Percentiles rank a stretch among this genome's conserved stretches.
Evolutionary conservation across 2,329 filamentous ascomycete species (phyloP).

Genomic region (Penicillium paneum): DNA sequence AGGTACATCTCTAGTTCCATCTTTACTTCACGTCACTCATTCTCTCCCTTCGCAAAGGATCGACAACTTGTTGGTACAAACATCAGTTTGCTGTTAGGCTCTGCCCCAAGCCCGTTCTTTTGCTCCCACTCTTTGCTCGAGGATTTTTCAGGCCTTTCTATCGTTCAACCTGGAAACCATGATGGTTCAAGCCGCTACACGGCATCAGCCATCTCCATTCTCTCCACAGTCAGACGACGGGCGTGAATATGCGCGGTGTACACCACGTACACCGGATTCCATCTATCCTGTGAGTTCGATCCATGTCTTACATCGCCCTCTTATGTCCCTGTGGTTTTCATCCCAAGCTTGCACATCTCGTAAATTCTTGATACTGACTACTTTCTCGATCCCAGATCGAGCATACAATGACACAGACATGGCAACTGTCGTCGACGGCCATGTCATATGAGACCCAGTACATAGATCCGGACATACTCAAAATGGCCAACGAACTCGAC

Average conservation of each 20-base stretch:
- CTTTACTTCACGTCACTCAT: neutral
- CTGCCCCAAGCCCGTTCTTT: neutral
- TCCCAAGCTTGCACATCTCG: neutral
- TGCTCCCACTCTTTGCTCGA: neutral
- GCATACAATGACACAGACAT: neutral
- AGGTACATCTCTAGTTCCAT: neutral
- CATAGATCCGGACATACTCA: neutral
- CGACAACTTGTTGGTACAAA: neutral
- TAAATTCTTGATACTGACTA: neutral
- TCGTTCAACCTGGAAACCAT: neutral
- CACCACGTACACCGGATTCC: neutral
- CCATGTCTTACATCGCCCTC: neutral
- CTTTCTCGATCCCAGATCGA: neutral
- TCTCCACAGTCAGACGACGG: neutral
- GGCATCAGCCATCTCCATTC: neutral
- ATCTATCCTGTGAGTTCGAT: neutral
- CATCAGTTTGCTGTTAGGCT: neutral
- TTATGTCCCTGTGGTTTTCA: neutral
- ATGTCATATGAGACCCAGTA: neutral
- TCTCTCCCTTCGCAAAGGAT: neutral
- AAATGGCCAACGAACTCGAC: neutral
- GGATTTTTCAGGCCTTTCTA: neutral
- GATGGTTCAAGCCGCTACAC: neutral
- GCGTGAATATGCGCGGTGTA: neutral
- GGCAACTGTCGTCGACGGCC: neutral